Evolutionary conservation across 495 filamentous ascomycete genomes (phyloP).

Genomic region (Neurospora sp.): DNA sequence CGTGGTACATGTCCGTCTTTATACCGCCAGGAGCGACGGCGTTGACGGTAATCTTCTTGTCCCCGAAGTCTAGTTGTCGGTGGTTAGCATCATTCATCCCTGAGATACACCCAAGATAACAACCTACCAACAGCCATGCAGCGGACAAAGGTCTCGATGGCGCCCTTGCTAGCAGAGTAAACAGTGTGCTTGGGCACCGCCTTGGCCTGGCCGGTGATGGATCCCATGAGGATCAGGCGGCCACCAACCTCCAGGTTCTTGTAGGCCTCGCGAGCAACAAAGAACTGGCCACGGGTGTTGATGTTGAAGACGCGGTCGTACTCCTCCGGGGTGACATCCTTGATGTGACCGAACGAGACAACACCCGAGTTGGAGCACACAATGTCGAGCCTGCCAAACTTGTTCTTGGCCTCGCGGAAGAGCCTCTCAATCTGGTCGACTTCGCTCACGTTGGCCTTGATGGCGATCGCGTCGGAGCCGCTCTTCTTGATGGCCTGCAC

Average conservation of each 20-base stretch:
- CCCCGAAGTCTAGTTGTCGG: constrained; percentile 24
- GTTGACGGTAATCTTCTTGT: constrained; percentile 52
- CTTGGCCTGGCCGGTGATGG: constrained; percentile 54
- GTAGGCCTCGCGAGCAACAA: constrained; percentile 62
- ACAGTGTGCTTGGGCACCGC: constrained; percentile 53
- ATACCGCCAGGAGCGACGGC: constrained; percentile 57
- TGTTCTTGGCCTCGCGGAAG: constrained; percentile 46
- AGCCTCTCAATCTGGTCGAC: constrained; percentile 48
- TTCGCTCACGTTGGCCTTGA: constrained; percentile 68
- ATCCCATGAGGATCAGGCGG: constrained; percentile 53
- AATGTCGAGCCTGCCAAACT: constrained; percentile 59
- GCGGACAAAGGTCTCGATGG: constrained; percentile 27
- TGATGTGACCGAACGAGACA: constrained; percentile 51
- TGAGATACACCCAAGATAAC: too few species aligned
- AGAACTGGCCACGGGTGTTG: constrained; percentile 75
- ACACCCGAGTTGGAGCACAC: constrained; percentile 62
- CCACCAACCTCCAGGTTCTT: constrained; percentile 51
- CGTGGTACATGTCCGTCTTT: constrained; percentile 62
- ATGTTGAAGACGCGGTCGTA: constrained; percentile 72
- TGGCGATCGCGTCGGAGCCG: constrained; percentile 49
- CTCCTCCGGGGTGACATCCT: constrained; percentile 63
- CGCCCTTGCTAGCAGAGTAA: constrained; percentile 36
- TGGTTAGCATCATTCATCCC: neutral
- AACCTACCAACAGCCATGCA: constrained; percentile 24
- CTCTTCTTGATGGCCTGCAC: constrained; percentile 48